These are phyloP conservation scores for Peronosclerospora sorghi DNA, from an alignment of 352 stramenopile genomes.

Conservation along the genomic window DNA sequence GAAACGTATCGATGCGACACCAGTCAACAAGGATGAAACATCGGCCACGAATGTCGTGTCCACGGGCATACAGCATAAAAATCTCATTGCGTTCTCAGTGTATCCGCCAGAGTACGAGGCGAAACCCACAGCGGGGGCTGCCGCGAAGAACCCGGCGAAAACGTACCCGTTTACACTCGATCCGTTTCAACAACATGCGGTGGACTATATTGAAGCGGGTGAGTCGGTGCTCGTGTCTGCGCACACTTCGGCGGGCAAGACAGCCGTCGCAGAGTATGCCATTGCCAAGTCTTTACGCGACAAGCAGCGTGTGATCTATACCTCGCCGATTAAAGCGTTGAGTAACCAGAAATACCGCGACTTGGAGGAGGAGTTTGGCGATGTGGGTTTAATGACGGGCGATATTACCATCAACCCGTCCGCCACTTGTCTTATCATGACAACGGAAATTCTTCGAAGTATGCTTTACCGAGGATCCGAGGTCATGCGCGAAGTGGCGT, in stretches of 20 bases:
- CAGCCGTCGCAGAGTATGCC: constrained; percentile 96
- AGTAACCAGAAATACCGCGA: constrained; percentile 99
- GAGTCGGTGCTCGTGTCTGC: constrained; percentile 98
- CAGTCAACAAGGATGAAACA: constrained; percentile 25
- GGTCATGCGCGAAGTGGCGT: constrained; percentile 96
- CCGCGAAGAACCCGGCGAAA: constrained; percentile 87
- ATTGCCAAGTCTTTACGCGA: constrained; percentile 94
- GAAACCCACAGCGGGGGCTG: constrained; percentile 33
- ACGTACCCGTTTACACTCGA: constrained; percentile 97
- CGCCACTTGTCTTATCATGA: constrained; percentile 97
- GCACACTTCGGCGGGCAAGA: constrained; percentile 97
- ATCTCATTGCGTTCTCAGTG: constrained; percentile 91
- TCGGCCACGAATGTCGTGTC: constrained; percentile 45
- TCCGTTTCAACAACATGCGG: constrained; percentile 95
- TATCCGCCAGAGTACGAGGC: constrained; percentile 66
- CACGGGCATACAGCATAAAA: constrained; percentile 92
- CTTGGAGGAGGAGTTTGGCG: constrained; percentile 87
- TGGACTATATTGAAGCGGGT: constrained; percentile 93
- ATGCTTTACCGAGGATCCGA: constrained; percentile 99
- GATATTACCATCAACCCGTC: constrained; percentile 99
- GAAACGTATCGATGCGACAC: constrained; percentile 64
- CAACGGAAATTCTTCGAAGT: constrained; percentile 94
- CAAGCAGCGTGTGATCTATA: constrained; percentile 96
- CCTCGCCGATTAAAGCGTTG: constrained; percentile 98
- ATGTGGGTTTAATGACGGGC: constrained; percentile 99